Evolutionary conservation across 495 filamentous ascomycete genomes (phyloP).

Genomic region (Baudoinia panamericana): DNA sequence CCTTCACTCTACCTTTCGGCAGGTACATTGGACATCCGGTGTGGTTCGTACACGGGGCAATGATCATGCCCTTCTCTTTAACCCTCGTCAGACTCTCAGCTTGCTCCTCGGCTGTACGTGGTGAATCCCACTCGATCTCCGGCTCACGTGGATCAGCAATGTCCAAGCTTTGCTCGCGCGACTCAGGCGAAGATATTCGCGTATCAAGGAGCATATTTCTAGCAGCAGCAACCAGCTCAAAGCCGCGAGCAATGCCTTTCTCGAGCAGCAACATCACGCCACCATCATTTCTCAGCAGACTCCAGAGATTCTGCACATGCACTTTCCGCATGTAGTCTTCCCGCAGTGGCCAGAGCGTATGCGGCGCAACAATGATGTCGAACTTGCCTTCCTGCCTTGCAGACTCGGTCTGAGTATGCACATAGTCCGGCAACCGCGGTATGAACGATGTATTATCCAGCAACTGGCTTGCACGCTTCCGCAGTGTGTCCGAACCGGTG

Average conservation of each 20-base stretch:
- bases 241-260: conserved; percentile 82
- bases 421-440: conserved; percentile 80
- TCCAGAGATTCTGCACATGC: conserved; percentile 76
- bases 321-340: conserved; percentile 64
- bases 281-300: conserved; percentile 66
- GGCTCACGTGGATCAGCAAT: conserved; percentile 18
- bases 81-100: conserved; percentile 18
- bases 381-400: conserved; percentile 49
- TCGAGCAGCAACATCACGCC: conserved; percentile 81
- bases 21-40: conserved; percentile 76
- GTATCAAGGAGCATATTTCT: conserved; percentile 62
- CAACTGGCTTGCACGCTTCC: conserved; percentile 60
- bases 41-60: conserved; percentile 94
- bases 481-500: conserved; percentile 49
- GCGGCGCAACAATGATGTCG: conserved; percentile 81
- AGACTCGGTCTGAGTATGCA: conserved; percentile 42
- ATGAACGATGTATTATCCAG: conserved; percentile 85
- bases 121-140: conserved; percentile 9
- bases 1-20: conserved; percentile 47
- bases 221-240: conserved; percentile 79
- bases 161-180: conserved; percentile 26
- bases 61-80: conserved; percentile 68
- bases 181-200: conserved; percentile 55
- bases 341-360: conserved; percentile 58
- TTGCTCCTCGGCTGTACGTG: too few relatives aligned